Evolutionary conservation across 306 rosid species (phyloP).

Genomic region (Cucurbita moschata): DNA sequence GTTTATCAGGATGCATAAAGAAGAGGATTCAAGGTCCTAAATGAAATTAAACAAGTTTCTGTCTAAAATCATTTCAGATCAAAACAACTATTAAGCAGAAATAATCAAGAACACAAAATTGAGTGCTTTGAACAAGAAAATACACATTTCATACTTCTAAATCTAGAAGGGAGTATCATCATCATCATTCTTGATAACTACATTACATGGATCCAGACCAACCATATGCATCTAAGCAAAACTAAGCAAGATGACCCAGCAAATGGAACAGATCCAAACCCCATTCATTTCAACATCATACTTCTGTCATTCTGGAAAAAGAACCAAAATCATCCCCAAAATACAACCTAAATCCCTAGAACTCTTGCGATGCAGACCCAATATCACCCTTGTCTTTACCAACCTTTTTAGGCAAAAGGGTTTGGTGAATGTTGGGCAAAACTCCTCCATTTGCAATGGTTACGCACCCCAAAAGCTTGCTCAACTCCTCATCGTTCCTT

Average conservation of each 20-base stretch:
- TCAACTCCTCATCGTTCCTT: conserved; percentile 4
- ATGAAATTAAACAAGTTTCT: too few relatives aligned
- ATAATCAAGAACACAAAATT: neutral
- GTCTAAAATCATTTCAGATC: too few relatives aligned
- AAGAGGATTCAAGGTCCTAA: too few relatives aligned
- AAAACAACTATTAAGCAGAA: neutral
- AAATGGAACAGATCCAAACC: neutral
- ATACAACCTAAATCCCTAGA: neutral
- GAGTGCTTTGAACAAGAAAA: neutral
- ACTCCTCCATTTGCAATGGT: conserved; percentile 5
- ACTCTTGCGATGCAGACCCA: conserved; percentile 3
- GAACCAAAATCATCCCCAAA: neutral
- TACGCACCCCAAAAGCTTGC: conserved; percentile 4
- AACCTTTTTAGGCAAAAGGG: neutral
- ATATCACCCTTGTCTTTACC: conserved; percentile 1
- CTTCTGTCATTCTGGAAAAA: neutral
- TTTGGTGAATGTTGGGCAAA: conserved; percentile 2
- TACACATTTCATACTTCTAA: neutral
- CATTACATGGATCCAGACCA: neutral
- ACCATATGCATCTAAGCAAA: neutral
- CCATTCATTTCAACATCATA: neutral
- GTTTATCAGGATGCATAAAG: too few relatives aligned
- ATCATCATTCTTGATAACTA: neutral
- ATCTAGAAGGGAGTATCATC: neutral
- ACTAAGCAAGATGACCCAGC: neutral